Percentiles rank a stretch among this genome's conserved stretches.
Conservation (phyloP, 306 rosid genomes). For the Prunus padus region DNA sequence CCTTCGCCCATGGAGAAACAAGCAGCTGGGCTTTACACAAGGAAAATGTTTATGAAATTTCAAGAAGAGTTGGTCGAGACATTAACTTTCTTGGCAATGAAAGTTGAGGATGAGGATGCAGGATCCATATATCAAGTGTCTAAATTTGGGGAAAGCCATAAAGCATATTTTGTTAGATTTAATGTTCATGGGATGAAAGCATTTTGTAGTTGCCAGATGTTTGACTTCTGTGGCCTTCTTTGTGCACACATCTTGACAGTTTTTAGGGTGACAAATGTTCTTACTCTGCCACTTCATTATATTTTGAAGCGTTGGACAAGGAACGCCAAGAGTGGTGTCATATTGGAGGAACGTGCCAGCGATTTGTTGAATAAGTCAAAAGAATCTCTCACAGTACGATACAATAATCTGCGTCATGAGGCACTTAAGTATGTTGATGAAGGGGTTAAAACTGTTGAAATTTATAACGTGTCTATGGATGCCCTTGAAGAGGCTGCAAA, state of each 20-base stretch:
- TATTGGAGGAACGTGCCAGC: conserved; percentile 25
- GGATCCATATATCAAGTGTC: conserved; percentile 24
- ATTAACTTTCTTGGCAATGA: conserved; percentile 33
- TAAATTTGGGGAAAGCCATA: conserved; percentile 33
- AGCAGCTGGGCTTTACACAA: conserved; percentile 33
- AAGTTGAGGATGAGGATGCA: conserved; percentile 26
- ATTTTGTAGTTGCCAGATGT: conserved; percentile 34
- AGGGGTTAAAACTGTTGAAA: conserved; percentile 23
- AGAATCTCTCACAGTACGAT: conserved; percentile 26
- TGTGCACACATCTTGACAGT: conserved; percentile 39
- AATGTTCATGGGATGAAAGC: conserved; percentile 28
- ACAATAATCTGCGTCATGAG: conserved; percentile 31
- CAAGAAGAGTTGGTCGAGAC: conserved; percentile 39
- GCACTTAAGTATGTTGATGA: conserved; percentile 35
- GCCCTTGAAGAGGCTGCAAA: conserved; percentile 35
- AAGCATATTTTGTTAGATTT: conserved; percentile 26
- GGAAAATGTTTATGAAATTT: conserved; percentile 36
- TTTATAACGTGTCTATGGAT: conserved; percentile 21
- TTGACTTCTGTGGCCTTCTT: conserved; percentile 32
- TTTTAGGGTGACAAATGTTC: conserved; percentile 41
- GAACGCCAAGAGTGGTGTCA: conserved; percentile 40
- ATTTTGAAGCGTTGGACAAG: conserved; percentile 38
- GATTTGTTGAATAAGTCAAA: conserved; percentile 20
- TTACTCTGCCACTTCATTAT: conserved; percentile 36
- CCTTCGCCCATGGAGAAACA: conserved; percentile 47